phyloP scores from a whole-genome alignment of 352 stramenopile species.

The Salisapilia sapeloensis region DNA sequence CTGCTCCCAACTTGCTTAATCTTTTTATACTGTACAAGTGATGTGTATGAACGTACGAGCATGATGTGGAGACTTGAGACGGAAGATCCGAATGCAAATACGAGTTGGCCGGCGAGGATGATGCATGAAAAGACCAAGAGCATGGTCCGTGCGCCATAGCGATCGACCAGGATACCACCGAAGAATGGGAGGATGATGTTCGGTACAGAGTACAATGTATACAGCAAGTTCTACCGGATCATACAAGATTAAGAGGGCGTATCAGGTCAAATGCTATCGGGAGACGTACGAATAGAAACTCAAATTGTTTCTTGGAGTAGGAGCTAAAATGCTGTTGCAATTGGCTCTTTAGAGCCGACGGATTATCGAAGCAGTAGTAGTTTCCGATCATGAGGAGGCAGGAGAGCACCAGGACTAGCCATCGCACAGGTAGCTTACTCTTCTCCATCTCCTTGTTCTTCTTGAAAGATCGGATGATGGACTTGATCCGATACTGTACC shows the following conservation, averaged over 20 bases:
- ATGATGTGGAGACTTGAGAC: slow-evolving; percentile 67
- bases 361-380: slow-evolving; percentile 87
- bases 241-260: slow-evolving; percentile 1
- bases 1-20: slow-evolving; percentile 12
- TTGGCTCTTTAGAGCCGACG: slow-evolving; percentile 72
- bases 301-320: slow-evolving; percentile 53
- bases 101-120: slow-evolving; percentile 70
- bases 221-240: slow-evolving; percentile 74
- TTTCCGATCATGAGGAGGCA: slow-evolving; percentile 81
- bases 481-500: too few relatives aligned
- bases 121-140: slow-evolving; percentile 71
- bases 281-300: slow-evolving; percentile 57
- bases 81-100: slow-evolving; percentile 79
- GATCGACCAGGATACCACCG: slow-evolving; percentile 82
- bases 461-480: too few relatives aligned
- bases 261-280: neutral
- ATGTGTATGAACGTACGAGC: slow-evolving; percentile 13
- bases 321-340: slow-evolving; percentile 73
- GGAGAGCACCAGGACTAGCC: slow-evolving; percentile 77
- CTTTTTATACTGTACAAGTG: neutral
- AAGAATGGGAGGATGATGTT: slow-evolving; percentile 90
- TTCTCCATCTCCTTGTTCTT: slow-evolving; percentile 50
- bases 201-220: slow-evolving; percentile 86
- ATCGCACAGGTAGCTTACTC: slow-evolving; percentile 54
- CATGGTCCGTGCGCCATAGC: slow-evolving; percentile 71